Percentiles rank a stretch among this genome's conserved stretches.
Evolutionary conservation across 192 early-diverging fungal genomes (phyloP).

Genomic region (Physocladia obscura): DNA sequence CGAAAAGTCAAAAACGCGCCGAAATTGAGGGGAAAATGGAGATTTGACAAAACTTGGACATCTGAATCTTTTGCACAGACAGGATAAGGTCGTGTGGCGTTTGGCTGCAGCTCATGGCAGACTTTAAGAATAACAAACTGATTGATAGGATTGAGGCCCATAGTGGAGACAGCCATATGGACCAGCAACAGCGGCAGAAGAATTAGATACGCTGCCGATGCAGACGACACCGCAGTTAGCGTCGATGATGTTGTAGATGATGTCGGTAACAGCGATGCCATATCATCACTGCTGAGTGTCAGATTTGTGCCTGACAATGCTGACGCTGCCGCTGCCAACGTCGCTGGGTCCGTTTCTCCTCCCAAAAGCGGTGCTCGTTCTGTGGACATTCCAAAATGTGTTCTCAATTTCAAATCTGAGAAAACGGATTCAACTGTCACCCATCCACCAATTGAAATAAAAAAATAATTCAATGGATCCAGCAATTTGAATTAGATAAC

Average conservation of each 20-base stretch:
- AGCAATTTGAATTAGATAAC: too few species aligned
- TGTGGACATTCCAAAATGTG: too few species aligned
- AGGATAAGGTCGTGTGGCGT: not conserved
- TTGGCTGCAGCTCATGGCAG: not conserved
- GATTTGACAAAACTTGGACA: not conserved
- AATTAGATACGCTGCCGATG: not conserved
- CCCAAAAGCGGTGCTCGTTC: constrained; percentile 5
- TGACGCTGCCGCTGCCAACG: not conserved
- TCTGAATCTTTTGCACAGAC: not conserved
- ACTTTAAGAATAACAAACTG: constrained; percentile 23
- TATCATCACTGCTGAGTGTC: not conserved
- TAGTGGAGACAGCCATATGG: constrained; percentile 16
- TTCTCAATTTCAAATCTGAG: too few species aligned
- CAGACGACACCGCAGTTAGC: too few species aligned
- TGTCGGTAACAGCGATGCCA: not conserved
- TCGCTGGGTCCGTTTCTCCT: not conserved
- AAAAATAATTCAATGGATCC: too few species aligned
- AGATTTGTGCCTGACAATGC: not conserved
- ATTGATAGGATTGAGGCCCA: constrained; percentile 17
- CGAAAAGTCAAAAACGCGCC: not conserved
- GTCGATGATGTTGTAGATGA: not conserved
- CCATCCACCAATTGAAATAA: too few species aligned
- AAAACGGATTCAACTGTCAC: too few species aligned
- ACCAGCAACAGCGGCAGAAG: constrained; percentile 13
- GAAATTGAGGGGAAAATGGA: not conserved